A percentile compares a stretch with the other conserved stretches of the same genome.
These are phyloP conservation scores for Corinectria fuckeliana DNA, from an alignment of 2,329 filamentous ascomycete species.

Conservation along the genomic window DNA sequence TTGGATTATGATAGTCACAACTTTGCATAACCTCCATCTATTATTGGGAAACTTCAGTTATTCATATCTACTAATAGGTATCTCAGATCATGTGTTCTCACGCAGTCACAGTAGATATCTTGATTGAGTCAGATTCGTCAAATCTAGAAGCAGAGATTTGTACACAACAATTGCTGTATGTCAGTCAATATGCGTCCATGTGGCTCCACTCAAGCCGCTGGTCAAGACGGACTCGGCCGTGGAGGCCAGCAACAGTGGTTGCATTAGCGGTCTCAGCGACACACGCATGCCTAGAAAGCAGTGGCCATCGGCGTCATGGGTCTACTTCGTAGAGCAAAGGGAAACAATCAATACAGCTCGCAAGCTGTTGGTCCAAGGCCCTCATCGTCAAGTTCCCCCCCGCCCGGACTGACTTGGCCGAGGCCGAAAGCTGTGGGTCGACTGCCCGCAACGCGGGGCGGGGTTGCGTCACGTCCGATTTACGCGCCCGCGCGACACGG, in stretches of 20 bases:
- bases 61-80: too few relatives aligned
- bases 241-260: conserved; percentile 27
- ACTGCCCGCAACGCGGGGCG: conserved; percentile 4
- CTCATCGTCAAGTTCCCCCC: background rate
- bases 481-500: conserved; percentile 40
- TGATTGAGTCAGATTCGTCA: background rate
- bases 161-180: background rate
- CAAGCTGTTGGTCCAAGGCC: too few relatives aligned
- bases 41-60: too few relatives aligned
- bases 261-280: conserved; percentile 28
- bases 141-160: background rate
- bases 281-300: conserved; percentile 17
- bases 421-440: background rate
- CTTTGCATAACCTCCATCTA: background rate
- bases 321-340: background rate
- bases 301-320: conserved; percentile 13
- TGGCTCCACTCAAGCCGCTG: conserved; percentile 20
- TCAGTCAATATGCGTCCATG: conserved; percentile 1
- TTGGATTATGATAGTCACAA: background rate
- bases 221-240: conserved; percentile 17
- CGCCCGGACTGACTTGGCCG: conserved; percentile 7
- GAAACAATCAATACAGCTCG: too few relatives aligned
- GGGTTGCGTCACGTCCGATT: conserved; percentile 31
- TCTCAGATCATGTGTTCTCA: too few relatives aligned
- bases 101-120: background rate